A percentile compares a stretch with the other conserved stretches of the same genome.
These are phyloP conservation scores for Syncephalis plumigaleata DNA, from an alignment of 371 early-diverging fungal genomes.

Conservation along the genomic window DNA sequence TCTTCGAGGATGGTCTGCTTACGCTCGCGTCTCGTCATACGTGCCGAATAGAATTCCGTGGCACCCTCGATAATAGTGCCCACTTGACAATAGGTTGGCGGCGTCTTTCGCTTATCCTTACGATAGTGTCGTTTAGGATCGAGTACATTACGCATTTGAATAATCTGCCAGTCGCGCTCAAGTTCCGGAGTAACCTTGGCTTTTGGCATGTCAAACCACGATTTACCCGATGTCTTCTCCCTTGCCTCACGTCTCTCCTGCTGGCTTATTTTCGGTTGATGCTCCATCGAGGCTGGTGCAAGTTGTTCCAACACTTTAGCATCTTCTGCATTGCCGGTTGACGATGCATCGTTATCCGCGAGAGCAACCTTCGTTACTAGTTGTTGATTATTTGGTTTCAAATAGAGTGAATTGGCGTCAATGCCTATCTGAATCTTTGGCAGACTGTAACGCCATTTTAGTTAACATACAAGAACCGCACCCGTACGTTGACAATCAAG, in stretches of 20 bases:
- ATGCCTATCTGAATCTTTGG: no score
- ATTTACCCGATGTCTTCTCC: conserved; percentile 45
- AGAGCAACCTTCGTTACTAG: no score
- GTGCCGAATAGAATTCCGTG: conserved; percentile 70
- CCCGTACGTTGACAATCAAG: no score
- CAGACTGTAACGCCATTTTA: no score
- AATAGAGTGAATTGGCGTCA: no score
- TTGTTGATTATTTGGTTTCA: no score
- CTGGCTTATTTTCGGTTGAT: no score
- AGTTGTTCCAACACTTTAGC: no score
- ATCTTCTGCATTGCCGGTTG: no score
- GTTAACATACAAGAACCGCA: no score
- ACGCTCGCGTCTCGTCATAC: conserved; percentile 72
- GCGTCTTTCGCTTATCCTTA: conserved; percentile 35
- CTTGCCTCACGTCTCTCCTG: conserved; percentile 1
- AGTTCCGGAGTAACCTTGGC: conserved; percentile 72
- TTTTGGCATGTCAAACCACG: conserved; percentile 90
- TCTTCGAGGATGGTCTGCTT: conserved; percentile 73
- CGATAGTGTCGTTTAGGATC: conserved; percentile 90
- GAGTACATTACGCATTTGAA: conserved; percentile 73
- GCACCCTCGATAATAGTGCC: conserved; percentile 84
- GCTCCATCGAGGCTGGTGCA: no score
- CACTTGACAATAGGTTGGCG: conserved; percentile 84
- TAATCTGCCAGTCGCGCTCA: conserved; percentile 70
- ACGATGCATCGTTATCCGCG: no score